Percentiles rank a stretch among this genome's conserved stretches.
phyloP scores from a whole-genome alignment of 257 asterid species.

The Capsicum rhomboideum region DNA sequence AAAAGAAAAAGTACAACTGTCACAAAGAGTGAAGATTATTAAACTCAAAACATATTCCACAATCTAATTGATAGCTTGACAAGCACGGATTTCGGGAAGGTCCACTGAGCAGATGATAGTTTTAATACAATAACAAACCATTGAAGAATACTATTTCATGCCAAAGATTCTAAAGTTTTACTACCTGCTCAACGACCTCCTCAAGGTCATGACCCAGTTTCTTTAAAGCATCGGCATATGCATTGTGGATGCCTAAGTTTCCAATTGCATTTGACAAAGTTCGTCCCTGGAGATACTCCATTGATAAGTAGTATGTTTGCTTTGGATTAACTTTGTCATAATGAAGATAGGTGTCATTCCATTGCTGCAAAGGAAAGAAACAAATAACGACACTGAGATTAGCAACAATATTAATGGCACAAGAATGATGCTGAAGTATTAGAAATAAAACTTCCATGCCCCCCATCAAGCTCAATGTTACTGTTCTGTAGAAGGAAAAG shows the following conservation, averaged over 20 bases:
- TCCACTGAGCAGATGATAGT: not conserved
- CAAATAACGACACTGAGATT: not conserved
- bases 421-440: not conserved
- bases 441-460: not conserved
- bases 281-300: slow-evolving; percentile 99
- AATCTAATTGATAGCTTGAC: not conserved
- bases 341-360: slow-evolving; percentile 90
- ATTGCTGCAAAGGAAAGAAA: slow-evolving; percentile 52
- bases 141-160: not conserved
- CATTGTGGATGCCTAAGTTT: slow-evolving; percentile 73
- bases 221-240: slow-evolving; percentile 80
- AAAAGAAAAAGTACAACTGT: not conserved
- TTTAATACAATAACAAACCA: not conserved
- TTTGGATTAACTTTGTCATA: slow-evolving; percentile 86
- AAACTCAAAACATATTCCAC: not conserved
- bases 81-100: not conserved
- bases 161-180: slow-evolving; percentile 7
- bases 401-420: not conserved
- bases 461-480: not conserved
- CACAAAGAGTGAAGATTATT: not conserved
- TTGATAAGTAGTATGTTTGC: slow-evolving; percentile 95
- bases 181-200: slow-evolving; percentile 86
- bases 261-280: slow-evolving; percentile 97
- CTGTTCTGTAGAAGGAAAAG: not conserved
- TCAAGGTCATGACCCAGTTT: slow-evolving; percentile 86